Evolutionary conservation across 768 basidiomycete species (phyloP).

Genomic region (Naganishia antarctica): DNA sequence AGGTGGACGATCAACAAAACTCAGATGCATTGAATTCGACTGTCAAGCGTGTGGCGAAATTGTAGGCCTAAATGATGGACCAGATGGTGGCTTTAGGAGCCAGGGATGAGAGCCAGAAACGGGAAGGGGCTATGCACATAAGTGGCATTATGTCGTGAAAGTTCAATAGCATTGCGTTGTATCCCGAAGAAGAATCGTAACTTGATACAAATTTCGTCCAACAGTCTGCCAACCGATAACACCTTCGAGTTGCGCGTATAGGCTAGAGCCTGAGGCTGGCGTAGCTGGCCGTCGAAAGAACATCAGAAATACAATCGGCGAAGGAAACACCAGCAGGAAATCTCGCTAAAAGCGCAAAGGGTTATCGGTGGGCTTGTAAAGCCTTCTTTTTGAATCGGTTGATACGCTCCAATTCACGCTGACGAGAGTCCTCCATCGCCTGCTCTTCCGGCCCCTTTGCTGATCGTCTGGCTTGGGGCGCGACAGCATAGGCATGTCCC

Average conservation of each 20-base stretch:
- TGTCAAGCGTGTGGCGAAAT: constrained; percentile 14
- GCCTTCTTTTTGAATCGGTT: constrained; percentile 28
- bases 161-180: neutral
- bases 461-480: constrained; percentile 21
- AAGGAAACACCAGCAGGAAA: neutral
- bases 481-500: constrained; percentile 28
- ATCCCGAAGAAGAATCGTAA: neutral
- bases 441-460: constrained; percentile 22
- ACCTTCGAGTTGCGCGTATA: too few species aligned
- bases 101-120: too few species aligned
- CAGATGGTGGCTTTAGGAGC: too few species aligned
- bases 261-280: too few species aligned
- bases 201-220: too few species aligned
- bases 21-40: constrained; percentile 24
- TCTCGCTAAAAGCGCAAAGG: neutral
- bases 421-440: constrained; percentile 20
- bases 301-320: constrained; percentile 1
- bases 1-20: constrained; percentile 23
- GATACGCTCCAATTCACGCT: constrained; percentile 24
- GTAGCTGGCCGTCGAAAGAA: too few species aligned
- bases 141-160: neutral
- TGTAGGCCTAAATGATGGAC: too few species aligned
- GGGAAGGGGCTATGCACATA: too few species aligned
- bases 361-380: constrained; percentile 9
- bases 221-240: too few species aligned